Evolutionary conservation across 371 early-diverging fungal species (phyloP).

Genomic region (Rhizopus sp.): DNA sequence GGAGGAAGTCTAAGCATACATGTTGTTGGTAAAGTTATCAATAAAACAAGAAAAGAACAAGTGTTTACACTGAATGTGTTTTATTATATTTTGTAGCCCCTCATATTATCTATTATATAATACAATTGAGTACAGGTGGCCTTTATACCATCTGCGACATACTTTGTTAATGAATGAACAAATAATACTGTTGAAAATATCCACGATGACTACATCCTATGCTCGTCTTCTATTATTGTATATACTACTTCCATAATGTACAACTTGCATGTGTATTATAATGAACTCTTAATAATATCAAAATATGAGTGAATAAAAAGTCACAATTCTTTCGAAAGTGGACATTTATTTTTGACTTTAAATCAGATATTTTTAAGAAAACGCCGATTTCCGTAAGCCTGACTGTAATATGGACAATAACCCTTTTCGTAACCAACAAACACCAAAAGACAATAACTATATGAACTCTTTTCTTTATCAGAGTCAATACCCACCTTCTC

Average conservation of each 20-base stretch:
- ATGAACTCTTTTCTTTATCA: too few relatives aligned
- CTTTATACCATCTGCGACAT: slow-evolving; percentile 15
- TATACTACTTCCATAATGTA: slow-evolving; percentile 8
- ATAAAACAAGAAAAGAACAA: slow-evolving; percentile 5
- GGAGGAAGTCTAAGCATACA: slow-evolving; percentile 11
- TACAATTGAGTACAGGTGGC: slow-evolving; percentile 22
- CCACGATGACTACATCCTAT: slow-evolving; percentile 5
- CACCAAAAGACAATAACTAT: too few relatives aligned
- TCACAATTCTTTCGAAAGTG: too few relatives aligned
- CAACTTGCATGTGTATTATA: slow-evolving; percentile 7
- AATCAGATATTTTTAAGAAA: too few relatives aligned
- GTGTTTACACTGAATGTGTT: slow-evolving; percentile 9
- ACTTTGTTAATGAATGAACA: slow-evolving; percentile 8
- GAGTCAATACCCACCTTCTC: too few relatives aligned
- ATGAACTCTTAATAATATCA: slow-evolving; percentile 6
- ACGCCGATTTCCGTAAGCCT: too few relatives aligned
- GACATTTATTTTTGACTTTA: too few relatives aligned
- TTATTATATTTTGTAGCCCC: slow-evolving; percentile 16
- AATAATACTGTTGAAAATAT: slow-evolving; percentile 6
- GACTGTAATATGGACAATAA: too few relatives aligned
- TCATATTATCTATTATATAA: slow-evolving; percentile 24
- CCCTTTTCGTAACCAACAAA: too few relatives aligned
- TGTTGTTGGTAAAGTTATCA: slow-evolving; percentile 15
- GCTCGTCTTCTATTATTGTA: slow-evolving; percentile 3
- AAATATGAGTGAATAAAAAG: too few relatives aligned